Base-by-base conservation (phyloP, 2,329 filamentous ascomycete species). In the Botrytis galanthina region DNA sequence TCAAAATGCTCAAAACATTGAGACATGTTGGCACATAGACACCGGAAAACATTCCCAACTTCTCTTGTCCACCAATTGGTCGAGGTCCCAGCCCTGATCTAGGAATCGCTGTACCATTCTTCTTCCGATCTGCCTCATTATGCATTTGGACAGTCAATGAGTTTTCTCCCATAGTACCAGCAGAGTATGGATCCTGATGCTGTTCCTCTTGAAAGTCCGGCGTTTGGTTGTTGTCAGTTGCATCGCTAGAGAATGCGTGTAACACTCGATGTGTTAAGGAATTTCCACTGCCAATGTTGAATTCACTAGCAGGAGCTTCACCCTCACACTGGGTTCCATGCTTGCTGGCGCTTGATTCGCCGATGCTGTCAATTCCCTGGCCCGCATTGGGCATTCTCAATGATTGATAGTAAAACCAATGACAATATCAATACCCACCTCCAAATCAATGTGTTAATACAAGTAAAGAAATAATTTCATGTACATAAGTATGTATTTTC, bases 1-100 rank as follows among this genome's bases (percentile, higher is more conserved):
- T 97, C 75, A 97, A 87, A 82, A 97, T 97, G 78, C 93, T 95
- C 77, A 97, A 84, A 60, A 97, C 94, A 82, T 96, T 97, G 77
- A 97, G 85, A 75, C 91, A 95, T n/a, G 94, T 94, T 1, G 94
- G 94, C 26, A 97, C 92, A 81, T 94, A 97, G 66, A 97, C 92
- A 12, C 92, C 92, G 6, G 90, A 93, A 77, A 94, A 89, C 14
- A 90, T 91, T 54, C 92, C 92, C 73, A 97, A 86, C 83, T 96
- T 96, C 77, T 87, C 83, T 26, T 81, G 81, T 18, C 79, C 80
- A 39, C 80, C 80, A 73, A 81, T 69, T 81, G 82, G 74, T 81
- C 84, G 67, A 81, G 75, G 84, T 79, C 77, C 84, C 75, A 75
- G 82, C 78, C 76, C 84, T 78, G 69, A 81, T 80, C 73, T 84